Percentiles rank a stretch among this genome's conserved stretches.
Conservation (phyloP, 176 grass and related monocot genomes). For the Carex kokanica region DNA sequence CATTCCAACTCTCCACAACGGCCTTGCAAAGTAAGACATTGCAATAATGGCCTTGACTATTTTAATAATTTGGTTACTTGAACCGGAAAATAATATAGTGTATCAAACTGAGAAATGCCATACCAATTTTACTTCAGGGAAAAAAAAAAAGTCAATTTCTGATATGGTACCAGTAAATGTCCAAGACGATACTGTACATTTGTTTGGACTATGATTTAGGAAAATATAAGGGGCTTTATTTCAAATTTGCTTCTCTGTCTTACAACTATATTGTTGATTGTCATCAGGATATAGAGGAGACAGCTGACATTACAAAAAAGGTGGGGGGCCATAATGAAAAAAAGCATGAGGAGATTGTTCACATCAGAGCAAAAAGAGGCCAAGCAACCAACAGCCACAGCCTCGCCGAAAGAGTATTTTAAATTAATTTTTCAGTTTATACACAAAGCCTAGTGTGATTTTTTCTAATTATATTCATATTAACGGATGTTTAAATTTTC, state of each 20-base stretch:
- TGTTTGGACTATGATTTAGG: not conserved
- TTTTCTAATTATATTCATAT: not conserved
- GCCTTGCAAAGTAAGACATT: constrained; percentile 34
- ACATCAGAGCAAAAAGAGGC: constrained; percentile 81
- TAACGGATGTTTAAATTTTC: not conserved
- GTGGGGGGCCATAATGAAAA: constrained; percentile 30
- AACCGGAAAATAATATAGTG: not conserved
- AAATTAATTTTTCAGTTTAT: constrained; percentile 4
- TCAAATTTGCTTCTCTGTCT: constrained; percentile 5
- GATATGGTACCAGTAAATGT: constrained; percentile 28
- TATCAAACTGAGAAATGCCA: not conserved
- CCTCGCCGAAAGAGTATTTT: constrained; percentile 90
- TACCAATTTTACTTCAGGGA: not conserved
- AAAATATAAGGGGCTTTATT: not conserved
- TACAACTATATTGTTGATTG: constrained; percentile 40
- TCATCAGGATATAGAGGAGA: constrained; percentile 38
- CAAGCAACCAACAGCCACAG: constrained; percentile 98
- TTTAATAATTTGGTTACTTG: not conserved
- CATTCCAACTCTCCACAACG: constrained; percentile 26
- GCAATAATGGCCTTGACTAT: not conserved
- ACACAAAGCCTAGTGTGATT: not conserved
- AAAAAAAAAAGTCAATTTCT: not conserved
- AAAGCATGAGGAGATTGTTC: constrained; percentile 53
- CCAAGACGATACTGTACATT: constrained; percentile 25
- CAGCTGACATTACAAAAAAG: constrained; percentile 36